phyloP scores from a whole-genome alignment of 176 grass and related monocot species.

The Raddia guianensis region DNA sequence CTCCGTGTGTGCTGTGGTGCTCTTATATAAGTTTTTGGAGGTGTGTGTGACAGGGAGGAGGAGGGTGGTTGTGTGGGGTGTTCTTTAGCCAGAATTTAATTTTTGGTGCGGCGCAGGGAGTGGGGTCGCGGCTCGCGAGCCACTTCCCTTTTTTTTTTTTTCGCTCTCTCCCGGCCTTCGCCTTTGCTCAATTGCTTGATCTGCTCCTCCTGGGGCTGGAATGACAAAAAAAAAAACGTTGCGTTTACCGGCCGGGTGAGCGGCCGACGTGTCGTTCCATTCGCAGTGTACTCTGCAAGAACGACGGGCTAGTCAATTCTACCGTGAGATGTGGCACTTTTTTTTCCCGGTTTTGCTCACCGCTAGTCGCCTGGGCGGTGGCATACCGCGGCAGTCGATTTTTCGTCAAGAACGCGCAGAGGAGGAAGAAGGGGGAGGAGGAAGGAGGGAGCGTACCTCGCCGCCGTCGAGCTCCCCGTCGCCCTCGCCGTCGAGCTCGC shows the following conservation, averaged over 20 bases:
- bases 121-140: conserved; percentile 10
- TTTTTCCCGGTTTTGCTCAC: too few species aligned
- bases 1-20: conserved; percentile 29
- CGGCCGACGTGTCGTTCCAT: neutral
- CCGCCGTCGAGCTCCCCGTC: too few species aligned
- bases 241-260: neutral
- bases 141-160: neutral
- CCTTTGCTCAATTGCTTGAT: neutral
- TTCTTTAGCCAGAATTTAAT: conserved; percentile 32
- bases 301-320: neutral
- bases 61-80: conserved; percentile 35
- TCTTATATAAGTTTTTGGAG: conserved; percentile 66
- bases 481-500: too few species aligned
- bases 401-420: too few species aligned
- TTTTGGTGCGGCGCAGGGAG: conserved; percentile 47
- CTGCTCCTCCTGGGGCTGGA: neutral
- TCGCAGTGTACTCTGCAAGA: neutral
- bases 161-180: neutral
- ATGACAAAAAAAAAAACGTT: conserved; percentile 8
- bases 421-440: too few species aligned
- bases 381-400: too few species aligned
- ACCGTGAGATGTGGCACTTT: neutral
- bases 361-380: too few species aligned
- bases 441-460: too few species aligned
- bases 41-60: conserved; percentile 40